Conservation (phyloP, 805 yeast species). For the Jamesozyma lodderae region DNA sequence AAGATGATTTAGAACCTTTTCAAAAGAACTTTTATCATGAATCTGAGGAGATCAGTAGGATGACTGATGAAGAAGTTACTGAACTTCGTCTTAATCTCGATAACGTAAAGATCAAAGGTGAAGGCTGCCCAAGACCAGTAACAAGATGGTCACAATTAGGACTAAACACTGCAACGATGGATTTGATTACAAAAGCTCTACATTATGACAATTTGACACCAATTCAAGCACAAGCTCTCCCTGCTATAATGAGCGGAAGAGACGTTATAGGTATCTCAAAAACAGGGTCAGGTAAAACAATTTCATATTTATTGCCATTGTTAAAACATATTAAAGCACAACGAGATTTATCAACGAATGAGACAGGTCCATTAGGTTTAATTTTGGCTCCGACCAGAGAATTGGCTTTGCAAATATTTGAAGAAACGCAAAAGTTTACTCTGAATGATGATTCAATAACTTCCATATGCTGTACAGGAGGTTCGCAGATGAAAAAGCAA, state of each 20-base stretch:
- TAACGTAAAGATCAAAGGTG: slow-evolving; percentile 60
- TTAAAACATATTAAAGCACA: slow-evolving; percentile 78
- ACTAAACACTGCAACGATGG: slow-evolving; percentile 49
- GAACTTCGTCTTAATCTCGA: slow-evolving; percentile 45
- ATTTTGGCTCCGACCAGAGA: slow-evolving; percentile 90
- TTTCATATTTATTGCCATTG: slow-evolving; percentile 78
- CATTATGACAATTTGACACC: slow-evolving; percentile 64
- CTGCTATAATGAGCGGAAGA: slow-evolving; percentile 80
- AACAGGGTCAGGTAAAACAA: slow-evolving; percentile 94
- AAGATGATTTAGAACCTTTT: slow-evolving; percentile 42
- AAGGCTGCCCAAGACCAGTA: slow-evolving; percentile 53
- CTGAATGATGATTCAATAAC: slow-evolving; percentile 30
- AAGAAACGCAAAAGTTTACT: slow-evolving; percentile 54
- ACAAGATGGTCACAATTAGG: slow-evolving; percentile 77
- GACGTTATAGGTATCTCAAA: slow-evolving; percentile 92
- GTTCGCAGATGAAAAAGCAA: slow-evolving; percentile 72
- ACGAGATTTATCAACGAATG: slow-evolving; percentile 36
- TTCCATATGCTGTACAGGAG: slow-evolving; percentile 84
- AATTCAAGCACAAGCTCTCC: slow-evolving; percentile 84
- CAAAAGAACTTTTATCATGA: slow-evolving; percentile 55
- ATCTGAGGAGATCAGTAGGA: slow-evolving; percentile 40
- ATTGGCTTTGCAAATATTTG: slow-evolving; percentile 72
- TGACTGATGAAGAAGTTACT: slow-evolving; percentile 49
- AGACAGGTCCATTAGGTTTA: slow-evolving; percentile 70
- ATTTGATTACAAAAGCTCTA: slow-evolving; percentile 42